Evolutionary conservation across 106 monocot genomes (phyloP).

Genomic region (Dendrobium huoshanense): DNA sequence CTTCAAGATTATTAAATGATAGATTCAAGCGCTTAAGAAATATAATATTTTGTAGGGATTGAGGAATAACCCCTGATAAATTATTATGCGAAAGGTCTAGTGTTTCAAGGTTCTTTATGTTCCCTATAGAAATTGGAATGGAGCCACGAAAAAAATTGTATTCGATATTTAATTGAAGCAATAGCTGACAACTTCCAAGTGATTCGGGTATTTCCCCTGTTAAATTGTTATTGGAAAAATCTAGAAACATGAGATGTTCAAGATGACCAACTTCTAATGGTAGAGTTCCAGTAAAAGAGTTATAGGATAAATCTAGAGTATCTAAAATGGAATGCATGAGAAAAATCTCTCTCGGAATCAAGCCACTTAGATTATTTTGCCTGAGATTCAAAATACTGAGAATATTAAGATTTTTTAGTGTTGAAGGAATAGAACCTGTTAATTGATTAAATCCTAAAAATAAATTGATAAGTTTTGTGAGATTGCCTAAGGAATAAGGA

Average conservation of each 20-base stretch:
- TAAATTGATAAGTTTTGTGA: neutral
- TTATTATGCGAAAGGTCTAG: conserved; percentile 20
- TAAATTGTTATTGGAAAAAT: conserved; percentile 5
- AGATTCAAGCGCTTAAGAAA: conserved; percentile 7
- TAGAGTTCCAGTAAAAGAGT: conserved; percentile 1
- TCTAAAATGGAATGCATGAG: neutral
- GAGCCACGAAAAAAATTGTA: conserved; percentile 14
- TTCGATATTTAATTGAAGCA: conserved; percentile 8
- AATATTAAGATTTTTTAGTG: too few species aligned
- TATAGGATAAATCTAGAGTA: conserved; percentile 6
- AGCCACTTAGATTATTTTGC: neutral
- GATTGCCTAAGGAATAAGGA: conserved; percentile 9
- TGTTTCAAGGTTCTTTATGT: neutral
- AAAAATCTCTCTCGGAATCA: neutral
- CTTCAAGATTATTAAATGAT: conserved; percentile 24
- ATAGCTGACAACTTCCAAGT: neutral
- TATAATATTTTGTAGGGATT: neutral
- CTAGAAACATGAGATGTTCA: neutral
- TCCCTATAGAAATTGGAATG: conserved; percentile 5
- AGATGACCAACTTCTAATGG: conserved; percentile 11
- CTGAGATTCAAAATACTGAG: too few species aligned
- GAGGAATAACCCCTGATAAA: conserved; percentile 11
- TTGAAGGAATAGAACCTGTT: neutral
- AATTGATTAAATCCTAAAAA: neutral
- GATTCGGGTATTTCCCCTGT: conserved; percentile 7